Percentiles rank a stretch among this genome's conserved stretches.
Evolutionary conservation across 768 basidiomycete genomes (phyloP).

Genomic region (Tubosaeta sp.): DNA sequence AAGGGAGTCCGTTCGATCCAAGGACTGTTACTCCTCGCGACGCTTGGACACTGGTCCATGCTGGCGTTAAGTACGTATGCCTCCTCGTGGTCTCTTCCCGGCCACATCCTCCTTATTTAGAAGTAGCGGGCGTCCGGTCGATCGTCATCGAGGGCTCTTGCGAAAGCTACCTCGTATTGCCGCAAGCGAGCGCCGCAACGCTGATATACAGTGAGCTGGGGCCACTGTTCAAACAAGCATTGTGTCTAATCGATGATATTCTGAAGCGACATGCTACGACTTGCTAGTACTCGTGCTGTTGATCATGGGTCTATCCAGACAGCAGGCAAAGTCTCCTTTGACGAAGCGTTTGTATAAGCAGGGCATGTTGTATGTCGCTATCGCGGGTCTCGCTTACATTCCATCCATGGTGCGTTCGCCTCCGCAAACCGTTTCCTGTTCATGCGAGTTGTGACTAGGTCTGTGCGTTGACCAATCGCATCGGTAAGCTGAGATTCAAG

Average conservation of each 20-base stretch:
- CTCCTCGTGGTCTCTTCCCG: background rate
- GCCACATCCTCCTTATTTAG: constrained; percentile 2
- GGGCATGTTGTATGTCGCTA: constrained; percentile 14
- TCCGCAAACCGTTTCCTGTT: background rate
- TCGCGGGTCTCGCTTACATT: constrained; percentile 13
- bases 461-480: background rate
- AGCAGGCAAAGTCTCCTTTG: constrained; percentile 9
- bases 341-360: constrained; percentile 14
- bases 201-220: constrained; percentile 15
- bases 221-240: background rate
- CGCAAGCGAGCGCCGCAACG: background rate
- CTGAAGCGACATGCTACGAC: constrained; percentile 15
- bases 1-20: constrained; percentile 11
- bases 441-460: constrained; percentile 1
- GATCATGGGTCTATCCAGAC: constrained; percentile 12
- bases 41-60: constrained; percentile 18
- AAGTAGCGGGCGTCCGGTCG: background rate
- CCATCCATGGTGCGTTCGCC: constrained; percentile 2
- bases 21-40: constrained; percentile 7
- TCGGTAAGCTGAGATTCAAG: constrained; percentile 4
- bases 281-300: constrained; percentile 18
- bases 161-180: background rate
- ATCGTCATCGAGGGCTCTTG: background rate
- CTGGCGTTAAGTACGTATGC: constrained; percentile 8
- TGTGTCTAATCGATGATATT: too few relatives aligned